phyloP scores from a whole-genome alignment of 1,139 yeast species.

The Scheffersomyces illinoinensis region DNA sequence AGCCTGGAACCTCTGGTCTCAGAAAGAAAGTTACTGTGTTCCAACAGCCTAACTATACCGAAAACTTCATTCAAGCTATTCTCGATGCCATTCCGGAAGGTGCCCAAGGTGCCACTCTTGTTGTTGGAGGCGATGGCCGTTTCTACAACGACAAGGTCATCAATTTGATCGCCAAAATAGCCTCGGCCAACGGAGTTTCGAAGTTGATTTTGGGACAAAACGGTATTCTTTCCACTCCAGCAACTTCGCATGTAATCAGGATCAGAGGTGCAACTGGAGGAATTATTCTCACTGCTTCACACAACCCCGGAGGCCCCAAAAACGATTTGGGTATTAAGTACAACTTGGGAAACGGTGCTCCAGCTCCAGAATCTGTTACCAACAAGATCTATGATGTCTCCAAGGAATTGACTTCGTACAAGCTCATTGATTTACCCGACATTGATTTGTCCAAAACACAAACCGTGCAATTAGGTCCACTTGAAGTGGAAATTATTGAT shows the following conservation, averaged over 20 bases:
- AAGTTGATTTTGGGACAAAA: conserved; percentile 84
- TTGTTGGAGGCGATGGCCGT: conserved; percentile 97
- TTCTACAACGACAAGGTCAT: conserved; percentile 82
- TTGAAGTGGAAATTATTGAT: conserved; percentile 64
- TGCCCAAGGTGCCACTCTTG: conserved; percentile 67
- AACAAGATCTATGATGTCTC: conserved; percentile 79
- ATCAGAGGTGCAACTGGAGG: conserved; percentile 77
- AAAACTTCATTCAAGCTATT: conserved; percentile 89
- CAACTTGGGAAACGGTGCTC: conserved; percentile 94
- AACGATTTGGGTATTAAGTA: conserved; percentile 95
- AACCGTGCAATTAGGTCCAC: conserved; percentile 46
- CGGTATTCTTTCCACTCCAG: conserved; percentile 93
- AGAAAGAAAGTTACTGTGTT: conserved; percentile 89
- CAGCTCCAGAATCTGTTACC: conserved; percentile 97
- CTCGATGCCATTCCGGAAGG: conserved; percentile 92
- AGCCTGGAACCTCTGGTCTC: conserved; percentile 97
- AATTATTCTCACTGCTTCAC: conserved; percentile 93
- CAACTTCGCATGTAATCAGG: conserved; percentile 90
- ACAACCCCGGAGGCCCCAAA: conserved; percentile 97
- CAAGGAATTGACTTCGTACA: conserved; percentile 58
- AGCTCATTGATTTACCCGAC: conserved; percentile 54
- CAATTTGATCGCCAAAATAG: conserved; percentile 76
- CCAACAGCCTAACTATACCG: conserved; percentile 80
- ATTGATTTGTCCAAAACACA: conserved; percentile 69
- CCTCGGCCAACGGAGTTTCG: conserved; percentile 88